A percentile compares a stretch with the other conserved stretches of the same genome.
Evolutionary conservation across 2,329 filamentous ascomycete species (phyloP).

Genomic region (Neurospora sp.): DNA sequence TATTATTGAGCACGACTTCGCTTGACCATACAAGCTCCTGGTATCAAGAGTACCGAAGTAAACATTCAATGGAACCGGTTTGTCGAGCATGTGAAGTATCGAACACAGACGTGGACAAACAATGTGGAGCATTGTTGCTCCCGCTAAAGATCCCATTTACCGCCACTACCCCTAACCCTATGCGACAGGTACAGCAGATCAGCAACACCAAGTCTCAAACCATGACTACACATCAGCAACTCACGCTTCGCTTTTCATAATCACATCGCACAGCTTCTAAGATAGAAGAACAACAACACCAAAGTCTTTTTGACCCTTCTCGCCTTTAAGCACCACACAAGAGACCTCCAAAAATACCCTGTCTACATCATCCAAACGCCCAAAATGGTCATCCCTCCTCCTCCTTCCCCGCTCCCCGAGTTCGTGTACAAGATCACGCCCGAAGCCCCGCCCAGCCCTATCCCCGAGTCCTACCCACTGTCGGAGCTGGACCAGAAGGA

Average conservation of each 20-base stretch:
- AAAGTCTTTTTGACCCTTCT: too few relatives aligned
- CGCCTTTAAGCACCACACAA: too few relatives aligned
- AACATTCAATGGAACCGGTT: not conserved
- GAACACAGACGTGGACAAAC: not conserved
- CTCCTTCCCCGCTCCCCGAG: conserved; percentile 24
- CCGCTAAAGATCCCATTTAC: not conserved
- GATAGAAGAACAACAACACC: too few relatives aligned
- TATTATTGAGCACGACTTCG: not conserved
- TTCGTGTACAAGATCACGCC: conserved; percentile 54
- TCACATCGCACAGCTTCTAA: too few relatives aligned
- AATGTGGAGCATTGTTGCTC: not conserved
- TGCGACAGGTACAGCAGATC: not conserved
- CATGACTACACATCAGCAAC: not conserved
- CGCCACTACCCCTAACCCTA: not conserved
- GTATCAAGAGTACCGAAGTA: not conserved
- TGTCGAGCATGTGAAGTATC: not conserved
- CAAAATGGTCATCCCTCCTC: conserved; percentile 9
- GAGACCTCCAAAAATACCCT: too few relatives aligned
- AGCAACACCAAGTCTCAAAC: not conserved
- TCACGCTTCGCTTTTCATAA: not conserved
- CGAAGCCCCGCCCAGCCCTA: conserved; percentile 37
- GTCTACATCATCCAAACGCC: not conserved
- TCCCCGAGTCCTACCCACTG: conserved; percentile 44
- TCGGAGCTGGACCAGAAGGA: conserved; percentile 50
- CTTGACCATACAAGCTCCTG: not conserved